A percentile compares a stretch with the other conserved stretches of the same genome.
Conservation (phyloP, 192 early-diverging fungal genomes). For the Umbelopsis ramanniana region DNA sequence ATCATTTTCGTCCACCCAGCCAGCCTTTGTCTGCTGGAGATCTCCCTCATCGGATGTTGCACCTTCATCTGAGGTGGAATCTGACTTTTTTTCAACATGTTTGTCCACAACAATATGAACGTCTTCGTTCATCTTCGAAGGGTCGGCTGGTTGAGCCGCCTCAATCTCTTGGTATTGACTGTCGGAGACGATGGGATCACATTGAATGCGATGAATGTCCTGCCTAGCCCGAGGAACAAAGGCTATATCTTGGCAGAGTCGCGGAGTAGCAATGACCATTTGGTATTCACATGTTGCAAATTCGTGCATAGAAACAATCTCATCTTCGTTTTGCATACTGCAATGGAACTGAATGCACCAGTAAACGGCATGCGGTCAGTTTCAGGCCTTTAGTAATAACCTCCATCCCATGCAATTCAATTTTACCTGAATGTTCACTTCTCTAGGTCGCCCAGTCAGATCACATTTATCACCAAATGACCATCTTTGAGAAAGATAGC, state of each 20-base stretch:
- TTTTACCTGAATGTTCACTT: conserved; percentile 71
- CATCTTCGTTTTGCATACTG: conserved; percentile 56
- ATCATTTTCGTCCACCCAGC: background rate
- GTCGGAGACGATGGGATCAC: conserved; percentile 66
- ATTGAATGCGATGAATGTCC: conserved; percentile 60
- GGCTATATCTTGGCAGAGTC: conserved; percentile 67
- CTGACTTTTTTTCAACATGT: background rate
- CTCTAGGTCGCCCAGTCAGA: conserved; percentile 67
- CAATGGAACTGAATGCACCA: conserved; percentile 72
- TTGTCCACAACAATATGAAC: background rate
- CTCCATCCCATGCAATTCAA: background rate
- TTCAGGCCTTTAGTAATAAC: too few relatives aligned
- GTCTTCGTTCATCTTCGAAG: conserved; percentile 1
- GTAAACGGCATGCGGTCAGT: too few relatives aligned
- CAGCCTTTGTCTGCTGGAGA: background rate
- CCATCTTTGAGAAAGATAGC: conserved; percentile 75
- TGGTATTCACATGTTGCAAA: conserved; percentile 74
- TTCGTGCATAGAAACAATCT: conserved; percentile 71
- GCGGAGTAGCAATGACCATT: conserved; percentile 75
- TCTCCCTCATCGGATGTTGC: background rate
- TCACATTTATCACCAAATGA: conserved; percentile 77
- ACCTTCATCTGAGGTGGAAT: too few relatives aligned
- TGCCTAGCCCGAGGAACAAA: conserved; percentile 49
- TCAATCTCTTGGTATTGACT: conserved; percentile 15
- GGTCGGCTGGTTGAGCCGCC: background rate